A percentile compares a stretch with the other conserved stretches of the same genome.
Conservation (phyloP, 2,329 filamentous ascomycete species). For the Fusarium illudens region DNA sequence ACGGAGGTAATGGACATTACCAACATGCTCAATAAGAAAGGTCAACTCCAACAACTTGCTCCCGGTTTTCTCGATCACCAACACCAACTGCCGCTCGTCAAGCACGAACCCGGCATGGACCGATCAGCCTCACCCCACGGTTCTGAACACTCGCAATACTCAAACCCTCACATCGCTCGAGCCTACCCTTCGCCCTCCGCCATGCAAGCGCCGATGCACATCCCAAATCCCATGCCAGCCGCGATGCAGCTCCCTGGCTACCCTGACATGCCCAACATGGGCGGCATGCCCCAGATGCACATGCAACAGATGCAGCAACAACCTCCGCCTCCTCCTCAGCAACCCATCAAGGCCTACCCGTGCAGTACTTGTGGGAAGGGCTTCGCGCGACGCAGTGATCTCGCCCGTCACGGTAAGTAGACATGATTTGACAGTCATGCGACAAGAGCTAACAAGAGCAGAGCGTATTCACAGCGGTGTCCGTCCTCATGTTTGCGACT, state of each 20-base stretch:
- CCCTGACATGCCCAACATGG: constrained; percentile 54
- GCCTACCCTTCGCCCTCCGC: constrained; percentile 63
- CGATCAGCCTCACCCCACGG: constrained; percentile 67
- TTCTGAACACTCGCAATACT: constrained; percentile 67
- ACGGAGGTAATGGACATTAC: constrained; percentile 63
- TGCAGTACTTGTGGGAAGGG: constrained; percentile 91
- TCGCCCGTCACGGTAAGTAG: constrained; percentile 87
- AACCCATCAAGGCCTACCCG: constrained; percentile 75
- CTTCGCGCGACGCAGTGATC: constrained; percentile 92
- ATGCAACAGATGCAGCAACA: constrained; percentile 50
- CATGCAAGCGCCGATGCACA: constrained; percentile 60
- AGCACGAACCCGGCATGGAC: constrained; percentile 56
- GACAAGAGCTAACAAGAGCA: constrained; percentile 56
- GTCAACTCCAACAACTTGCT: constrained; percentile 48
- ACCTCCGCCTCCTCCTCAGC: constrained; percentile 46
- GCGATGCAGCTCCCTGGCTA: constrained; percentile 56
- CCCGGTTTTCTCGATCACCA: constrained; percentile 46
- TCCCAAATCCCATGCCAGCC: constrained; percentile 54
- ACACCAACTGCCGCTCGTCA: constrained; percentile 46
- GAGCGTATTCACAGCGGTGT: constrained; percentile 95
- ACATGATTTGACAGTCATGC: background rate
- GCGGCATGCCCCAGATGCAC: constrained; percentile 48
- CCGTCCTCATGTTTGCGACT: constrained; percentile 91
- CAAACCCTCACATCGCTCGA: constrained; percentile 57
- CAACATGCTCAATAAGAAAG: constrained; percentile 62